Percentiles rank a stretch among this genome's conserved stretches.
Evolutionary conservation across 176 grass and related monocot species (phyloP).

Genomic region (Sorghum bicolor): Sorghum_bicolor_NCBIv3 NC_012879.2:50725001-50725500

Average conservation of each 20-base stretch:
- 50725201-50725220: neutral
- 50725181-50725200: neutral
- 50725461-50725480: conserved; percentile 13
- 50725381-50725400: conserved; percentile 10
- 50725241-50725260: neutral
- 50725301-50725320: no score
- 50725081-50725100: neutral
- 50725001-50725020: neutral
- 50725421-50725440: neutral
- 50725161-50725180: neutral
- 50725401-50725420: conserved; percentile 15
- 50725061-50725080: neutral
- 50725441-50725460: conserved; percentile 24
- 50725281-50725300: neutral
- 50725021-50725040: neutral
- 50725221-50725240: neutral
- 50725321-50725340: neutral
- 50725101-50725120: neutral
- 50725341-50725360: neutral
- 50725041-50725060: neutral
- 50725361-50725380: neutral
- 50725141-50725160: neutral
- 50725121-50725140: neutral
- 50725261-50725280: no score
- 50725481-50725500: conserved; percentile 19